A percentile compares a stretch with the other conserved stretches of the same genome.
Evolutionary conservation across 306 rosid species (phyloP).

Genomic region (Hippophae tibetana): DNA sequence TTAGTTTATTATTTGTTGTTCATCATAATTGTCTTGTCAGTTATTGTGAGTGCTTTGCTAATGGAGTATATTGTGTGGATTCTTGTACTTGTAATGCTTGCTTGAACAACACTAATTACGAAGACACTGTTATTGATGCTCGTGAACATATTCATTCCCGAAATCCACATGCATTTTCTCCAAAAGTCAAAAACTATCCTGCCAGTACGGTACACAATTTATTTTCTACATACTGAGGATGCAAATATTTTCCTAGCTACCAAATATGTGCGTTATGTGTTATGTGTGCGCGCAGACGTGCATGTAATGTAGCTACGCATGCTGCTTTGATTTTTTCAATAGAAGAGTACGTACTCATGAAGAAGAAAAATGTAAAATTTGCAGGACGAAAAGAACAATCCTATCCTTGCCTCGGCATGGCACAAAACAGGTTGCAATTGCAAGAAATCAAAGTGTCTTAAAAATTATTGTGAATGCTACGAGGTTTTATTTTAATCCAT

Average conservation of each 20-base stretch:
- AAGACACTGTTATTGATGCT: conserved; percentile 6
- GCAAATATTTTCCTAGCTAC: no score
- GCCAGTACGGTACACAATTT: conserved; percentile 9
- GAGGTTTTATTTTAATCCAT: conserved; percentile 14
- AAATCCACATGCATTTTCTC: conserved; percentile 29
- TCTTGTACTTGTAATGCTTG: conserved; percentile 25
- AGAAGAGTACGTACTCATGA: conserved; percentile 3
- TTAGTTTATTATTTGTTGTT: not conserved
- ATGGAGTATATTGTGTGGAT: conserved; percentile 15
- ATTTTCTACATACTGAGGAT: no score
- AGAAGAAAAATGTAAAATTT: not conserved
- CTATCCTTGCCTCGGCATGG: conserved; percentile 15
- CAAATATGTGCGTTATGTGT: no score
- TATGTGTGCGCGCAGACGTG: not conserved
- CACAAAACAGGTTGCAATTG: conserved; percentile 41
- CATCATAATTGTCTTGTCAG: conserved; percentile 28
- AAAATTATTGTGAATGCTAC: conserved; percentile 28
- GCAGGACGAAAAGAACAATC: conserved; percentile 18
- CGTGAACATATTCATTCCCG: conserved; percentile 15
- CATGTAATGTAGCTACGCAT: not conserved
- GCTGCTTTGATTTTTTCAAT: not conserved
- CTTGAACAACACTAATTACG: conserved; percentile 13
- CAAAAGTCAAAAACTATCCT: conserved; percentile 13
- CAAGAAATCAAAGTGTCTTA: conserved; percentile 23
- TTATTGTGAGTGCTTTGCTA: conserved; percentile 30